Evolutionary conservation across 2,329 filamentous ascomycete genomes (phyloP), one percentile per base, ranked within the genome.

Genomic region (Neodidymelliopsis sp.): DNA sequence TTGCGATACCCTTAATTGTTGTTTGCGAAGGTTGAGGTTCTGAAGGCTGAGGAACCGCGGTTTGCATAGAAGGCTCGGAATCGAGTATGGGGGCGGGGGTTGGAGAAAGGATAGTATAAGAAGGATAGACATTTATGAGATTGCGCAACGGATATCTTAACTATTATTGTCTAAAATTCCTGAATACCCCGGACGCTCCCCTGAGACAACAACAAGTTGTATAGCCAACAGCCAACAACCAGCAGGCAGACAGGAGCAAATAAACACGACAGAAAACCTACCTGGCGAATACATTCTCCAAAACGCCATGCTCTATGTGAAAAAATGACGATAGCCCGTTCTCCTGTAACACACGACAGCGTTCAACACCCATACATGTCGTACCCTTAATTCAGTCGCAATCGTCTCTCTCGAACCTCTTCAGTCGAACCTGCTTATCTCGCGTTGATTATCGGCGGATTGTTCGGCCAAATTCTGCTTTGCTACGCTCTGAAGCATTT

Each of bases 401-500:
- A 10, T 10, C n/a, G 27, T 8, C 8, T 4, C 12, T 12, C 12
- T 23, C 16, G 29, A 22, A 24, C 27, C 27, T 28, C 30, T 33
- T 39, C 23, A 87, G 52, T 86, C 79, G 69, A 85, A 87, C 47
- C 74, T 79, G 63, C 83, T 77, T 25, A 81, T 76, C 59, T 84
- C 75, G 1, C 79, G 78, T 12, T 77, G 82, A 31, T 80, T 79
- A 69, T 95, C 90, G 7, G 86, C 84, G 55, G 91, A 85, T 43
- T 90, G 80, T 11, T 79, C 79, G 35, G 82, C 78, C 46, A 84
- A 75, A 65, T 91, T 89, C 46, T 86, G 80, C 40, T 80, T 76
- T 67, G 89, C 91, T 4, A 79, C 82, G 57, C 88, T 81, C 55
- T 85, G 84, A 37, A 96, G 76, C 1, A 85, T 86, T 51, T 87